These are phyloP conservation scores for Leucogyrophana mollusca DNA, from an alignment of 768 basidiomycete genomes.

Conservation along the genomic window DNA sequence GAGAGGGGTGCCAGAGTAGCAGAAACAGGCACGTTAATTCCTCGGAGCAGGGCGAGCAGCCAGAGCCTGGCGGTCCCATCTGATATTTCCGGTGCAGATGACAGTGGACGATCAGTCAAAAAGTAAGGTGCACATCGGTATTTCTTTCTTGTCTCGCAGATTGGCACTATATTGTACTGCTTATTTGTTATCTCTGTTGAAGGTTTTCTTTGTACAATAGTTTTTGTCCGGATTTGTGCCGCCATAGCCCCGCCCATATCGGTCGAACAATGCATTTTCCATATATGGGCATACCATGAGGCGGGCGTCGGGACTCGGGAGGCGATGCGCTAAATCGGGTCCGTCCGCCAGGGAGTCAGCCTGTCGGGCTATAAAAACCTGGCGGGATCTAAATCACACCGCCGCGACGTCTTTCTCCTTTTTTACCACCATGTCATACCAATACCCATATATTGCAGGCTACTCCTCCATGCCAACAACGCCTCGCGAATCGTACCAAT, in stretches of 20 bases:
- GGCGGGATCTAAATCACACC: constrained; percentile 15
- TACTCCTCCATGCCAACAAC: constrained; percentile 49
- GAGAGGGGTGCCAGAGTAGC: constrained; percentile 69
- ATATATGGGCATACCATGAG: not conserved
- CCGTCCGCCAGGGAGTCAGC: constrained; percentile 8
- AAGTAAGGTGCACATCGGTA: not conserved
- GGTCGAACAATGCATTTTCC: constrained; percentile 9
- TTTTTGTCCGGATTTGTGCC: constrained; percentile 4
- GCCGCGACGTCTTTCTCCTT: constrained; percentile 17
- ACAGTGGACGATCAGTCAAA: not conserved
- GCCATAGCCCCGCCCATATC: constrained; percentile 1
- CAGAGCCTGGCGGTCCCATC: constrained; percentile 36
- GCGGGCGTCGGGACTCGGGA: constrained; percentile 11
- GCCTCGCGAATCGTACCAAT: constrained; percentile 40
- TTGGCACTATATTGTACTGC: not conserved
- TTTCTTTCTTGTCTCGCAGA: not conserved
- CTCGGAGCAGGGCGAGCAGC: constrained; percentile 49
- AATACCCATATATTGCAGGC: constrained; percentile 45
- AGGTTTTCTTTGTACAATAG: constrained; percentile 7
- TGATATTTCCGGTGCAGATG: constrained; percentile 24
- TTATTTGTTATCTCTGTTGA: not conserved
- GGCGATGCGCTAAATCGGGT: constrained; percentile 12
- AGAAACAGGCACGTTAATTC: constrained; percentile 60
- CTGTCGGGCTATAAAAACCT: constrained; percentile 30
- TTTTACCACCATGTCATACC: constrained; percentile 47